Base-by-base conservation (phyloP, 257 asterid species). In the Cynanchum wilfordii region DNA sequence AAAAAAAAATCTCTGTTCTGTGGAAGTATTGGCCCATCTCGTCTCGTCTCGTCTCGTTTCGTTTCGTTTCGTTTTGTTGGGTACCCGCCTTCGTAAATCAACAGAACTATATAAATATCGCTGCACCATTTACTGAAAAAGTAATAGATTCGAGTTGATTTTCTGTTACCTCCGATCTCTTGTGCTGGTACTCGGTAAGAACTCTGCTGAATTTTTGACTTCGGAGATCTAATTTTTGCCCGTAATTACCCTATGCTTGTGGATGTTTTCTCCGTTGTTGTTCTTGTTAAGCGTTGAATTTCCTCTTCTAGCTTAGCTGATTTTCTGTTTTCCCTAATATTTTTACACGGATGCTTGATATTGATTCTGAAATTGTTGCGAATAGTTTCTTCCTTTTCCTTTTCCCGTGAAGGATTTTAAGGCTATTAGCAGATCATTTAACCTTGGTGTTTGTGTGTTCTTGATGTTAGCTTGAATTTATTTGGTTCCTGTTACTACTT, bases 231-330 rank as follows among this genome's bases (percentile, higher is more conserved):
- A 56, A 38, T 56, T 56, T 17, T 71, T n/a, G 11, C 42, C 42
- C 27, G 17, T 15, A n/a, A 38, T 56, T 71, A n/a, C 25, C 42
- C 66, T 19, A 0, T 12, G 33, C 29, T 69, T 30, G 40, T 29
- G 33, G 38, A 33, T 33, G 38, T 33, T 33, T 33, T 33, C 38
- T 33, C 38, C 38, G 38, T 33, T 33, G 38, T n/a, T n/a, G n/a
- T n/a, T 29, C 67, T 60, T 60, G 67, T n/a, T 63, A 13, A 17
- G 47, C 68, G 47, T 33, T 63, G 68, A 27, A 27, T 68, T 68
- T 25, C 1, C 24, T 47, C 50, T n/a, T 20, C 42, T 67, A 1
- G n/a, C 10, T 50, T 49, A 17, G 15, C 19, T 29, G 57, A 4
- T 20, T 52, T 52, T 5, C 52, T 3, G 16, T 52, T 51, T 10